phyloP scores from a whole-genome alignment of 2,329 filamentous ascomycete species.

The Ceratocystis papillata region DNA sequence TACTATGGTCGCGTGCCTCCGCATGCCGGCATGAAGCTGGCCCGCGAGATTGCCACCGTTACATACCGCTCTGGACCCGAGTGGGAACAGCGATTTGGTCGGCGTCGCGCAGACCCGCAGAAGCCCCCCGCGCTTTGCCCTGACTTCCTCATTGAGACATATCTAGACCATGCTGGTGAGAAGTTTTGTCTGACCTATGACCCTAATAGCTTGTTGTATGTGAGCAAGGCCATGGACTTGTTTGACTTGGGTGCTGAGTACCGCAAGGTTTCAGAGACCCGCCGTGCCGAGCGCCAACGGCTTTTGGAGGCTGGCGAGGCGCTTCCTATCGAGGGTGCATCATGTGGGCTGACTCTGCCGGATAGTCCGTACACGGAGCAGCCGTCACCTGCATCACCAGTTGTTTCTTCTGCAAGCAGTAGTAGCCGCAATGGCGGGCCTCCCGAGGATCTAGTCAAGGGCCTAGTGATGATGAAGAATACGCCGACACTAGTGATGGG shows the following conservation, averaged over 20 bases:
- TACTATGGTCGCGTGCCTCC: conserved; percentile 85
- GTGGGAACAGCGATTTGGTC: conserved; percentile 91
- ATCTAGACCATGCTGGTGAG: conserved; percentile 93
- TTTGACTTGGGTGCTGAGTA: conserved; percentile 76
- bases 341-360: conserved; percentile 73
- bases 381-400: conserved; percentile 34
- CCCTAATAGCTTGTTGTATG: conserved; percentile 86
- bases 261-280: conserved; percentile 50
- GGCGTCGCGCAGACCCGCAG: conserved; percentile 71
- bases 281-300: conserved; percentile 50
- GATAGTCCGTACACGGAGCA: conserved; percentile 80
- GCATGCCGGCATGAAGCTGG: conserved; percentile 94
- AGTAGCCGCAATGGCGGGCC: conserved; percentile 38
- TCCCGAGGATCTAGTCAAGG: conserved; percentile 67
- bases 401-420: conserved; percentile 27
- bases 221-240: conserved; percentile 97
- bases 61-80: conserved; percentile 94
- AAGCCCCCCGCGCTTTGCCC: conserved; percentile 90
- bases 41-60: conserved; percentile 91
- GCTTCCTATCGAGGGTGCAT: conserved; percentile 34
- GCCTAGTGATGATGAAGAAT: conserved; percentile 59
- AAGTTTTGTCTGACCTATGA: conserved; percentile 98
- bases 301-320: conserved; percentile 47
- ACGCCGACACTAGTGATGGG: conserved; percentile 83
- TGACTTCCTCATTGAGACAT: conserved; percentile 95